Evolutionary conservation across 2,329 filamentous ascomycete species (phyloP).

Genomic region (Xylaria sp.): DNA sequence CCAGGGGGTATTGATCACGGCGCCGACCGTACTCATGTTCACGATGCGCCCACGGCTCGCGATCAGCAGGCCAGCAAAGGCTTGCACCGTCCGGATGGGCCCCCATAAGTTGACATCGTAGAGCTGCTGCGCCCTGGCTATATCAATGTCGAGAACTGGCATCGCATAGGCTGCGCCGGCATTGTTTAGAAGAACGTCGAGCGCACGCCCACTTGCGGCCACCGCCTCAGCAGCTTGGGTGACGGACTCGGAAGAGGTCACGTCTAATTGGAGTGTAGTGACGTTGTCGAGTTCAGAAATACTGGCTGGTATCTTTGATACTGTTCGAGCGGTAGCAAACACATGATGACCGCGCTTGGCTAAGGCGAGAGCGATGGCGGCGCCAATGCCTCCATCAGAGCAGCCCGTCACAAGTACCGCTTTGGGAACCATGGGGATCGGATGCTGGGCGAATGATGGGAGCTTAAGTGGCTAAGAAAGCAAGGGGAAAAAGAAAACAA

Average conservation of each 20-base stretch:
- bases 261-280: neutral
- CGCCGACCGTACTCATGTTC: conserved; percentile 15
- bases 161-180: conserved; percentile 21
- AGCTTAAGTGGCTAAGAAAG: too few species aligned
- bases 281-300: neutral
- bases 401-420: conserved; percentile 26
- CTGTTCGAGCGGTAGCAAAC: conserved; percentile 16
- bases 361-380: conserved; percentile 7
- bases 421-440: conserved; percentile 12
- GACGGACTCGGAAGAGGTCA: neutral
- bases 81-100: conserved; percentile 7
- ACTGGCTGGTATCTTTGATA: neutral
- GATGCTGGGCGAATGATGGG: too few species aligned
- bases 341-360: conserved; percentile 15
- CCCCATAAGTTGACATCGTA: conserved; percentile 31
- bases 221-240: neutral
- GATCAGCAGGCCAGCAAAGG: conserved; percentile 17
- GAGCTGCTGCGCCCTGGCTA: conserved; percentile 13
- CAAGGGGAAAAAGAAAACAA: too few species aligned
- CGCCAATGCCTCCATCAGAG: conserved; percentile 21
- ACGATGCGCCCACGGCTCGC: conserved; percentile 5
- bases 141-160: conserved; percentile 28
- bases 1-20: conserved; percentile 9
- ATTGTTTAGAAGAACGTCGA: conserved; percentile 35
- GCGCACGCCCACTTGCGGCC: neutral